Conservation (phyloP, 1,284 basidiomycete genomes). For the Ustilago hordei region DNA sequence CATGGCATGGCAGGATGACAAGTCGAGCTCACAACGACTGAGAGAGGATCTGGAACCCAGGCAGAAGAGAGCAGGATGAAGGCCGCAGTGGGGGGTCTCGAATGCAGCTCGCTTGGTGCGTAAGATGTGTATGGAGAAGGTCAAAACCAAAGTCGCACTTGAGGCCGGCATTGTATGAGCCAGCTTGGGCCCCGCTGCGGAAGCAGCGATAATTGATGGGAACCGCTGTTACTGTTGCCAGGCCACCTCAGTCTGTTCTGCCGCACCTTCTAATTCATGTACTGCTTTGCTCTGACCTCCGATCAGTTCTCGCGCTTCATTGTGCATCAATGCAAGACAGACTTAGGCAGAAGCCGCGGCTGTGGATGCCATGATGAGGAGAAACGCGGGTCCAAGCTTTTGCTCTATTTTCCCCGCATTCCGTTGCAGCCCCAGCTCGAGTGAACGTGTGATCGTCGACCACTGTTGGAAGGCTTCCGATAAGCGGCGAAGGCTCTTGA, state of each 20-base stretch:
- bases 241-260: not conserved
- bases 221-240: slow-evolving; percentile 7
- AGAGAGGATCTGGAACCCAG: not conserved
- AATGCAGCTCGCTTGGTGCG: slow-evolving; percentile 26
- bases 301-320: not conserved
- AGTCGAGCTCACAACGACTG: not conserved
- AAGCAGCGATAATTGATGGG: slow-evolving; percentile 13
- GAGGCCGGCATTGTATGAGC: not conserved
- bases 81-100: not conserved
- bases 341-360: not conserved
- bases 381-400: not conserved
- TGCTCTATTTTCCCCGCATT: not conserved
- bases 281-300: not conserved
- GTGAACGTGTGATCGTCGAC: not conserved
- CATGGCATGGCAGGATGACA: not conserved
- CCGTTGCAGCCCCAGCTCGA: not conserved
- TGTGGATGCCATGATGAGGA: not conserved
- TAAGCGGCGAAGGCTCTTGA: too few species aligned
- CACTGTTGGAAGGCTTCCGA: too few species aligned
- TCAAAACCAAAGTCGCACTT: not conserved
- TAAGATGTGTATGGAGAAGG: slow-evolving; percentile 2
- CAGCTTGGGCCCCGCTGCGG: slow-evolving; percentile 7
- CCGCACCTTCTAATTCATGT: not conserved
- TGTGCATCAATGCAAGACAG: not conserved
- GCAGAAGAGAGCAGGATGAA: not conserved